A percentile compares a stretch with the other conserved stretches of the same genome.
These are phyloP conservation scores for Bipolaris bicolor DNA, from an alignment of 2,329 filamentous ascomycete species.

Conservation along the genomic window DNA sequence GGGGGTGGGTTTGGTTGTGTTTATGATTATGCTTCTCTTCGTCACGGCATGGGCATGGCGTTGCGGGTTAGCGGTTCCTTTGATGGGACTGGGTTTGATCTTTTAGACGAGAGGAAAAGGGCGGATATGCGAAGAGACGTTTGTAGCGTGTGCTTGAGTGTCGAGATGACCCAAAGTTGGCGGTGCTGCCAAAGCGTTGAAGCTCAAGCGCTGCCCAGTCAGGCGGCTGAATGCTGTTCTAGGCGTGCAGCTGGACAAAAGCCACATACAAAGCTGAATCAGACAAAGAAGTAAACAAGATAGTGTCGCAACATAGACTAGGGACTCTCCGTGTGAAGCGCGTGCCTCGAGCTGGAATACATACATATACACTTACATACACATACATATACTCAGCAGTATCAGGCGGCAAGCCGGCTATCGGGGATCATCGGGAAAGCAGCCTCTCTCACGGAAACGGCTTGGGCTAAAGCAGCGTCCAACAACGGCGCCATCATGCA, in stretches of 20 bases:
- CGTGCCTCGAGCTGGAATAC: slow-evolving; percentile 2
- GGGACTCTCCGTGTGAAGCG: slow-evolving; percentile 8
- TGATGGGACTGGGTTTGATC: slow-evolving; percentile 27
- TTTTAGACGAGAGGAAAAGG: slow-evolving; percentile 24
- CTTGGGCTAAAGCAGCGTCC: slow-evolving; percentile 34
- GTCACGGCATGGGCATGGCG: slow-evolving; percentile 49
- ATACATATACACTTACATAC: background rate
- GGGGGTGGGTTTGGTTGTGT: slow-evolving; percentile 23
- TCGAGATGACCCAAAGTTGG: slow-evolving; percentile 16
- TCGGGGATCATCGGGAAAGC: slow-evolving; percentile 8
- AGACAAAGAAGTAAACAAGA: slow-evolving; percentile 37
- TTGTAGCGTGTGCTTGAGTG: slow-evolving; percentile 9
- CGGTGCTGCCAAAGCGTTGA: slow-evolving; percentile 12
- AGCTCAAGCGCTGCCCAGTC: slow-evolving; percentile 11
- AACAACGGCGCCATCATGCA: slow-evolving; percentile 33
- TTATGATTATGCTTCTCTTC: slow-evolving; percentile 44
- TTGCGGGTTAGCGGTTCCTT: slow-evolving; percentile 40
- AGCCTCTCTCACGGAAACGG: slow-evolving; percentile 12
- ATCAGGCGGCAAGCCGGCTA: slow-evolving; percentile 1
- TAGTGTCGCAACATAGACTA: slow-evolving; percentile 17
- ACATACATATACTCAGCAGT: background rate
- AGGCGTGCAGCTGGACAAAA: slow-evolving; percentile 23
- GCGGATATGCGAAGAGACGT: slow-evolving; percentile 9
- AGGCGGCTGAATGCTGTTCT: slow-evolving; percentile 19
- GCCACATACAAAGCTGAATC: slow-evolving; percentile 33